These are phyloP conservation scores for Venturiaceae sp. DNA, from an alignment of 2,329 filamentous ascomycete species.

Conservation along the genomic window DNA sequence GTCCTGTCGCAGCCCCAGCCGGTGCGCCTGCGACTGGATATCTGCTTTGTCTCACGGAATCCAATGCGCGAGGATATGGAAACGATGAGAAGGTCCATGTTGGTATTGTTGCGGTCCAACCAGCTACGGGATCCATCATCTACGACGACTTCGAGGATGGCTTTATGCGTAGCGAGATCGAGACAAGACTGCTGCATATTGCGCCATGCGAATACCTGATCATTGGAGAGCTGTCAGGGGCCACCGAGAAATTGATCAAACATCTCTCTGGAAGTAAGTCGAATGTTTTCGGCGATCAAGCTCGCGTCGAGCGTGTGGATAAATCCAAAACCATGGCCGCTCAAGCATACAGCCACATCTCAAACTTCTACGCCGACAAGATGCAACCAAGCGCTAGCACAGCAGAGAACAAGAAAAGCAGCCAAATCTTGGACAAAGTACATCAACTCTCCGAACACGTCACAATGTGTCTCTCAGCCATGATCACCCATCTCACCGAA, in stretches of 20 bases:
- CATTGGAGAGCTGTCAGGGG: constrained; percentile 80
- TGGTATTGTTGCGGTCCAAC: constrained; percentile 88
- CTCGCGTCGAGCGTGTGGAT: constrained; percentile 69
- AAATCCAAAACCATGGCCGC: constrained; percentile 74
- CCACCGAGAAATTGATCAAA: constrained; percentile 83
- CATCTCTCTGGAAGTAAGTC: constrained; percentile 81
- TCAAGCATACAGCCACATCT: constrained; percentile 79
- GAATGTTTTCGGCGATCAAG: constrained; percentile 86
- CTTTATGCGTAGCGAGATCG: constrained; percentile 94
- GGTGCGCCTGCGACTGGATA: constrained; percentile 65
- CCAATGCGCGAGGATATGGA: constrained; percentile 65
- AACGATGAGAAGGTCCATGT: constrained; percentile 91
- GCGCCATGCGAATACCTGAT: constrained; percentile 92
- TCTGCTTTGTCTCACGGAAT: constrained; percentile 83
- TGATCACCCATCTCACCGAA: constrained; percentile 88
- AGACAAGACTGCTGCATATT: constrained; percentile 90
- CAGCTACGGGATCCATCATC: constrained; percentile 89
- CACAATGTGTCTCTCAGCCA: constrained; percentile 85
- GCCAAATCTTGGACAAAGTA: constrained; percentile 71
- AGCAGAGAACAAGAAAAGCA: constrained; percentile 35
- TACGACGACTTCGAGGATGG: constrained; percentile 95
- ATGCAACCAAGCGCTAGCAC: constrained; percentile 50
- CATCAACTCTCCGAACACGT: constrained; percentile 76
- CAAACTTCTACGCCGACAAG: constrained; percentile 85
- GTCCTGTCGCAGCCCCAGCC: constrained; percentile 40